Evolutionary conservation across 176 grass and related monocot species (phyloP).

Genomic region (Eleusine indica): DNA sequence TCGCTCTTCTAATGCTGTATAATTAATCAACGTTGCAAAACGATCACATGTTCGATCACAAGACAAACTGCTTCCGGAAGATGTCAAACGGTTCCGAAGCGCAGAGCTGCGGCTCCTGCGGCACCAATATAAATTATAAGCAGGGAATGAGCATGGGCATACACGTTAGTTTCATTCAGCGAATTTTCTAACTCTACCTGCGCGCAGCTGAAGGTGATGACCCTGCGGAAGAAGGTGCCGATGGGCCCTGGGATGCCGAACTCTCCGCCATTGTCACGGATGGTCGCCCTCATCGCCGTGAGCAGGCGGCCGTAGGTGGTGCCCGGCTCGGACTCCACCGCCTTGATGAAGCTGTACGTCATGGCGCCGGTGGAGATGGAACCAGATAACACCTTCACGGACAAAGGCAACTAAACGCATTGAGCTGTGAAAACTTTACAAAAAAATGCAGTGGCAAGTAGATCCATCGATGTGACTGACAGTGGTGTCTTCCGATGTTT

Average conservation of each 20-base stretch:
- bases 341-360: slow-evolving; percentile 89
- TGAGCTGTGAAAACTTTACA: not conserved
- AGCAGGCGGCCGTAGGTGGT: slow-evolving; percentile 44
- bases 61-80: slow-evolving; percentile 44
- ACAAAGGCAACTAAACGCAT: not conserved
- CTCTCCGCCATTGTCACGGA: slow-evolving; percentile 44
- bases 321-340: slow-evolving; percentile 56
- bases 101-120: slow-evolving; percentile 52
- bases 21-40: not conserved
- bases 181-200: slow-evolving; percentile 7
- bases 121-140: not conserved
- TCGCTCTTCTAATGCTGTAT: not conserved
- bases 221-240: slow-evolving; percentile 50
- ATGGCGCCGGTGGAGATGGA: slow-evolving; percentile 35
- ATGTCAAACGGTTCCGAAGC: slow-evolving; percentile 49
- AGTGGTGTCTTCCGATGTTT: slow-evolving; percentile 68
- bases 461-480: slow-evolving; percentile 26
- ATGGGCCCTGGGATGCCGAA: slow-evolving; percentile 49
- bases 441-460: too few species aligned
- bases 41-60: slow-evolving; percentile 17
- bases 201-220: slow-evolving; percentile 51
- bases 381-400: slow-evolving; percentile 3
- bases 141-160: not conserved
- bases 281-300: slow-evolving; percentile 33
- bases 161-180: not conserved